These are phyloP conservation scores for Pyrus bretschneideri DNA, from an alignment of 306 rosid species.

Conservation along the genomic window DNA sequence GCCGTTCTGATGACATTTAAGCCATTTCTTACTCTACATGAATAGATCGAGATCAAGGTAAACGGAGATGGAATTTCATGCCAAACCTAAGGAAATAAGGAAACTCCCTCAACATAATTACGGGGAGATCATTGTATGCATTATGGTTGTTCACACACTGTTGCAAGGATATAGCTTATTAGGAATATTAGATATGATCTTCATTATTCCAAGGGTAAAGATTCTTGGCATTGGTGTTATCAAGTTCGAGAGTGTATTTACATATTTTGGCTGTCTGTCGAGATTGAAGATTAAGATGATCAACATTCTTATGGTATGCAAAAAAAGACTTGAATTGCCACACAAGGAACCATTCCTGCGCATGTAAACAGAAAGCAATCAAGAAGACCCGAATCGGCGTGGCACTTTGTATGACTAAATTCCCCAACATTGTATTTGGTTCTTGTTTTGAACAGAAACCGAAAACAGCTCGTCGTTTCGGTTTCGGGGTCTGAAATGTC, in stretches of 20 bases:
- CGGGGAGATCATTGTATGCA: no score
- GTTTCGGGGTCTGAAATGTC: no score
- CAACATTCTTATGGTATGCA: no score
- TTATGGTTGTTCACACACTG: background rate
- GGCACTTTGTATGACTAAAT: no score
- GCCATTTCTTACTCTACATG: constrained; percentile 21
- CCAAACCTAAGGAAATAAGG: background rate
- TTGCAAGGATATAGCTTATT: background rate
- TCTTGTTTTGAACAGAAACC: background rate
- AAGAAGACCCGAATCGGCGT: no score
- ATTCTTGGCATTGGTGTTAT: background rate
- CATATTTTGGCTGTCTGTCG: no score
- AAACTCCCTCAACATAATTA: background rate
- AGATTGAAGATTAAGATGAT: background rate
- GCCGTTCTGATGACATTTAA: constrained; percentile 47
- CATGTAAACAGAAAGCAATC: no score
- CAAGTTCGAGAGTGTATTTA: background rate
- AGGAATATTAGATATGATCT: no score
- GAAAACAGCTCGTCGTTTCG: no score
- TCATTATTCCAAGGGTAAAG: background rate
- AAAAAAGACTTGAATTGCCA: no score
- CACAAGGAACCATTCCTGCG: no score
- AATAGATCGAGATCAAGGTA: background rate
- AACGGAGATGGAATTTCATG: background rate
- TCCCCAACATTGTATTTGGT: no score